A percentile compares a stretch with the other conserved stretches of the same genome.
These are phyloP conservation scores for Keqinozyma sinolaborantium DNA, from an alignment of 1,139 yeast species.

Conservation along the genomic window DNA sequence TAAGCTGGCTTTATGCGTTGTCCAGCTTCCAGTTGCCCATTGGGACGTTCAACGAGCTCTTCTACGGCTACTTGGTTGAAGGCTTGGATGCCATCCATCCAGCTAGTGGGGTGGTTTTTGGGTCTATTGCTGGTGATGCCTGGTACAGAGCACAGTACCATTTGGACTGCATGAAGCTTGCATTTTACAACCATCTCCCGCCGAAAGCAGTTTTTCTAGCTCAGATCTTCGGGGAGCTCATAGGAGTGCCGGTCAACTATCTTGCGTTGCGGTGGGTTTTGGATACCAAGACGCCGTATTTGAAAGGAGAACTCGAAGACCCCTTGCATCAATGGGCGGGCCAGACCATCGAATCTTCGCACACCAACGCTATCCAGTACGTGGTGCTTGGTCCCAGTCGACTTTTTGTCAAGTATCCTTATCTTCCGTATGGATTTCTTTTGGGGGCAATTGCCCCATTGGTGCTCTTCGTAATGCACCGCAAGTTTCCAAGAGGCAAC, in stretches of 20 bases:
- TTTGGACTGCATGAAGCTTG: conserved; percentile 45
- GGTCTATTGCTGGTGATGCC: conserved; percentile 50
- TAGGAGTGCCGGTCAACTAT: conserved; percentile 51
- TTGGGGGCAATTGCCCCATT: conserved; percentile 39
- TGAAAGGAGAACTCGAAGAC: conserved; percentile 35
- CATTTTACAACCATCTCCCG: conserved; percentile 47
- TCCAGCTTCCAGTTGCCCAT: conserved; percentile 51
- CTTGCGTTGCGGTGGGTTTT: conserved; percentile 46
- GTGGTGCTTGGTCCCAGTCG: conserved; percentile 46
- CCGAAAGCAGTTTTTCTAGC: conserved; percentile 46
- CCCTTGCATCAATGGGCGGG: conserved; percentile 55
- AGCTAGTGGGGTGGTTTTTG: conserved; percentile 46
- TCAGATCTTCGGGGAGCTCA: conserved; percentile 45
- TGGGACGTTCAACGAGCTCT: conserved; percentile 48
- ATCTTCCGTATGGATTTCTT: conserved; percentile 42
- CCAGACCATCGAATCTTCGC: conserved; percentile 35
- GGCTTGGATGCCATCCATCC: conserved; percentile 32
- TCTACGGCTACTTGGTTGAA: conserved; percentile 45
- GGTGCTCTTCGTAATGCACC: conserved; percentile 26
- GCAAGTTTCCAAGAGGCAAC: conserved; percentile 14
- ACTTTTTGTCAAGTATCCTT: conserved; percentile 36
- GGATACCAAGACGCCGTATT: conserved; percentile 30
- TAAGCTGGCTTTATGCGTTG: conserved; percentile 48
- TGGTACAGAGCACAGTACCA: conserved; percentile 53
- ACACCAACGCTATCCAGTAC: conserved; percentile 49